Percentiles rank a stretch among this genome's conserved stretches.
Evolutionary conservation across 1,284 basidiomycete genomes (phyloP).

Genomic region (Cutaneotrichosporon cavernicola): DNA sequence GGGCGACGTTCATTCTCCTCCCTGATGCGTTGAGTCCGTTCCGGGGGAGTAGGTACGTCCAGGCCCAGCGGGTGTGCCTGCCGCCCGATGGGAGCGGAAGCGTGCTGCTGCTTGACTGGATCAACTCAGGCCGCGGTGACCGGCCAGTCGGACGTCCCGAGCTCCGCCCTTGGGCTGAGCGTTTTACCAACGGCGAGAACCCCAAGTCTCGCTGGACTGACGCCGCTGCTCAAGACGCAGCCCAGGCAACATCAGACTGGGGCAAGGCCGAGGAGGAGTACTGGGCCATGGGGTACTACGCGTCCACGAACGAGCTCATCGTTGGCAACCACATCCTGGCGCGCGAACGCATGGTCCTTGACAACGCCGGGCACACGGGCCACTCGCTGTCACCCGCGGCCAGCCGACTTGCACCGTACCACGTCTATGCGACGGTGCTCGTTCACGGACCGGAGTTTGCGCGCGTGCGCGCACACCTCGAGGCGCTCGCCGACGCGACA

Average conservation of each 20-base stretch:
- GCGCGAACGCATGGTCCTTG: conserved; percentile 27
- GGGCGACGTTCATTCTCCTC: conserved; percentile 70
- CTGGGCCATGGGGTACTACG: conserved; percentile 84
- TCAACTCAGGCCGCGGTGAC: conserved; percentile 71
- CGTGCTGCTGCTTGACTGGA: conserved; percentile 79
- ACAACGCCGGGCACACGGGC: conserved; percentile 5
- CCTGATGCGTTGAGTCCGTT: conserved; percentile 93
- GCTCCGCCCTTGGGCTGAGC: conserved; percentile 5
- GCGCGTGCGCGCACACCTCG: conserved; percentile 32
- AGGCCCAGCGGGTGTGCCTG: conserved; percentile 68
- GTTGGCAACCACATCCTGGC: conserved; percentile 51
- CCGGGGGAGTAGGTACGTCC: conserved; percentile 73
- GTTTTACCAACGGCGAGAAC: neutral
- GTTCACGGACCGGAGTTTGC: conserved; percentile 45
- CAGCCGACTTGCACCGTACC: conserved; percentile 44
- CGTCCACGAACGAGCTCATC: conserved; percentile 80
- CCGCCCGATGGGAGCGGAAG: conserved; percentile 55
- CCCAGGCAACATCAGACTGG: neutral
- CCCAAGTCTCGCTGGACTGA: conserved; percentile 1
- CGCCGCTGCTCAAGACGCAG: neutral
- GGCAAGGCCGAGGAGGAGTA: conserved; percentile 63
- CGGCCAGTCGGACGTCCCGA: conserved; percentile 8
- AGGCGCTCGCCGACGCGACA: conserved; percentile 26
- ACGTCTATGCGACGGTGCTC: conserved; percentile 50
- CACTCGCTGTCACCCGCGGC: conserved; percentile 22